Evolutionary conservation across 2,329 filamentous ascomycete species (phyloP).

Genomic region (Calonectria crousiana): DNA sequence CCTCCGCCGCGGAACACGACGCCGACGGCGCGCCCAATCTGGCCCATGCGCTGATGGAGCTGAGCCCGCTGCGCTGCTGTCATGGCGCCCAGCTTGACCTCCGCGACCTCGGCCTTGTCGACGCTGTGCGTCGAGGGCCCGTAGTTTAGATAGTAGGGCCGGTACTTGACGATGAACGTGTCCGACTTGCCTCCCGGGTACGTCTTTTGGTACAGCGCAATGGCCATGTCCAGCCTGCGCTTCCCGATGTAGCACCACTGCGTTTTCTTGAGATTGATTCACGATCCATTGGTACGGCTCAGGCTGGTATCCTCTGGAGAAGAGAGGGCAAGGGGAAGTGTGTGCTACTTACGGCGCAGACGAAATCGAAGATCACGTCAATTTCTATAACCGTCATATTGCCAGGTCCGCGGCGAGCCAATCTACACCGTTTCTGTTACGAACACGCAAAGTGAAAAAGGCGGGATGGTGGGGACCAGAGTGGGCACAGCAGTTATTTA

Average conservation of each 20-base stretch:
- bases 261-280: background rate
- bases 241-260: slow-evolving; percentile 57
- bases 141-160: slow-evolving; percentile 53
- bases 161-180: slow-evolving; percentile 50
- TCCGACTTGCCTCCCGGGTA: slow-evolving; percentile 53
- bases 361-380: slow-evolving; percentile 47
- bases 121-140: slow-evolving; percentile 38
- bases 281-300: too few relatives aligned
- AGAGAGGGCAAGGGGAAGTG: too few relatives aligned
- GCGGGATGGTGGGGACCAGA: background rate
- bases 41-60: slow-evolving; percentile 41
- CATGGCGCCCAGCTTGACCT: slow-evolving; percentile 40
- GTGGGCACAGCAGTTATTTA: background rate
- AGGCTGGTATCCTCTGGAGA: background rate
- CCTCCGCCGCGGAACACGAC: slow-evolving; percentile 50
- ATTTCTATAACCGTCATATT: slow-evolving; percentile 34
- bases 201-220: slow-evolving; percentile 53
- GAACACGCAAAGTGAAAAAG: background rate
- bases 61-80: slow-evolving; percentile 43
- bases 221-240: slow-evolving; percentile 51
- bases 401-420: background rate
- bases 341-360: slow-evolving; percentile 44
- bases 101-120: slow-evolving; percentile 36
- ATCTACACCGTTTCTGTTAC: background rate
- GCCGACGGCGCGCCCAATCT: slow-evolving; percentile 47